Evolutionary conservation across 2,329 filamentous ascomycete species (phyloP).

Genomic region (Zymoseptoria passerinii): DNA sequence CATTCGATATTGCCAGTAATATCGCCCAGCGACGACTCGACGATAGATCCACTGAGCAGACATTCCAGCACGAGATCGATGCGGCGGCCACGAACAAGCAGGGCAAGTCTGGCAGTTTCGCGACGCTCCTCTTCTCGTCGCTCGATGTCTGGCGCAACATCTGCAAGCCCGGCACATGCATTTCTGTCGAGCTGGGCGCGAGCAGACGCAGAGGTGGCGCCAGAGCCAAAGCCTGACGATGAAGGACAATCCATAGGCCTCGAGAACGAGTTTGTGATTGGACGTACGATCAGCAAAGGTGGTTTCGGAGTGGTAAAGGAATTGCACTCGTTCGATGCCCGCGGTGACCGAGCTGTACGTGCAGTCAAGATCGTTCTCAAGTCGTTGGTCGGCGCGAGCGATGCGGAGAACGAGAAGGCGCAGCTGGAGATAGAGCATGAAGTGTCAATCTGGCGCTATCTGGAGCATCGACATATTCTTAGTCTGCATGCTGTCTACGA

Average conservation of each 20-base stretch:
- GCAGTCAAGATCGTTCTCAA: slow-evolving; percentile 63
- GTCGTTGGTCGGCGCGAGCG: slow-evolving; percentile 45
- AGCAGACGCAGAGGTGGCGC: slow-evolving; percentile 18
- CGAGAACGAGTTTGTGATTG: slow-evolving; percentile 55
- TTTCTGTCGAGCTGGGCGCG: slow-evolving; percentile 24
- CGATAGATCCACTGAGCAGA: slow-evolving; percentile 21
- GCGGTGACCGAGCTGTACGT: slow-evolving; percentile 44
- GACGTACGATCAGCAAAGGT: slow-evolving; percentile 56
- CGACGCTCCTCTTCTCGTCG: slow-evolving; percentile 22
- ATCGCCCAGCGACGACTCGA: slow-evolving; percentile 19
- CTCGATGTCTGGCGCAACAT: slow-evolving; percentile 22
- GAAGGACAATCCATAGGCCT: slow-evolving; percentile 59
- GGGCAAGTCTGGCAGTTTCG: slow-evolving; percentile 15
- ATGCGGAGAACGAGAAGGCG: slow-evolving; percentile 55
- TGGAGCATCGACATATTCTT: slow-evolving; percentile 55
- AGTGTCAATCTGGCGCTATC: slow-evolving; percentile 58
- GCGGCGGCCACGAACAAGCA: slow-evolving; percentile 14
- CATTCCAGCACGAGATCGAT: slow-evolving; percentile 25
- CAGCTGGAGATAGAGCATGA: slow-evolving; percentile 63
- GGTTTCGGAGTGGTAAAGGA: slow-evolving; percentile 62
- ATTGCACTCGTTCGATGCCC: slow-evolving; percentile 50
- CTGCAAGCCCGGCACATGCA: slow-evolving; percentile 26
- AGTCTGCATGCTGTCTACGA: slow-evolving; percentile 57
- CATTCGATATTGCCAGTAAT: slow-evolving; percentile 20
- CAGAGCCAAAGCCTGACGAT: slow-evolving; percentile 49